phyloP scores from a whole-genome alignment of 208 protist genomes.

The Trypanosoma avium region DNA sequence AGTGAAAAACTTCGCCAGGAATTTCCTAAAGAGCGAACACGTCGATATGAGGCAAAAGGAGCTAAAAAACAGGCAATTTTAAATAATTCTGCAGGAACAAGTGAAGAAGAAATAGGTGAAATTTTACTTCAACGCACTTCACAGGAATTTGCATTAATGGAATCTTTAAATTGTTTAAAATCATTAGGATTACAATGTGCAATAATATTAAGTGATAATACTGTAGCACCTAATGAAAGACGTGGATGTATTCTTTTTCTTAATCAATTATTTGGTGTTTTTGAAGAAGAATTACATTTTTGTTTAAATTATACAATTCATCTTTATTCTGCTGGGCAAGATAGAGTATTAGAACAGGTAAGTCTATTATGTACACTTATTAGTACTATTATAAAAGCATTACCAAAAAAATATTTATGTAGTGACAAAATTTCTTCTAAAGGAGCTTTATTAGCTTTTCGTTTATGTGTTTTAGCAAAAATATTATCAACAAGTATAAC shows the following conservation, averaged over 20 bases:
- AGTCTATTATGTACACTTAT: constrained; percentile 36
- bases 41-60: constrained; percentile 14
- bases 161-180: constrained; percentile 41
- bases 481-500: constrained; percentile 4
- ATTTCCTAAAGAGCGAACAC: constrained; percentile 17
- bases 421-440: background rate
- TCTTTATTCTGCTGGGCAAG: background rate
- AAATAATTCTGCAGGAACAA: background rate
- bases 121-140: constrained; percentile 22
- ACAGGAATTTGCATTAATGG: constrained; percentile 30
- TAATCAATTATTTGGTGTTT: constrained; percentile 23
- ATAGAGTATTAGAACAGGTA: constrained; percentile 42
- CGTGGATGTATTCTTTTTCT: constrained; percentile 35
- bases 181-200: constrained; percentile 45
- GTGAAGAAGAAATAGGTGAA: constrained; percentile 27
- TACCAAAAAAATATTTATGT: constrained; percentile 30
- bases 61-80: background rate
- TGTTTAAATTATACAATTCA: constrained; percentile 20
- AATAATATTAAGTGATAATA: constrained; percentile 17
- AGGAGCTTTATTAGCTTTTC: constrained; percentile 19
- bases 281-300: constrained; percentile 26
- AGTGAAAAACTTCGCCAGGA: constrained; percentile 17
- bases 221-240: constrained; percentile 19
- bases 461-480: constrained; percentile 25
- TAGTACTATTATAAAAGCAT: constrained; percentile 34